Evolutionary conservation across 2,329 filamentous ascomycete genomes (phyloP).

Genomic region (Scedosporium apiospermum): DNA sequence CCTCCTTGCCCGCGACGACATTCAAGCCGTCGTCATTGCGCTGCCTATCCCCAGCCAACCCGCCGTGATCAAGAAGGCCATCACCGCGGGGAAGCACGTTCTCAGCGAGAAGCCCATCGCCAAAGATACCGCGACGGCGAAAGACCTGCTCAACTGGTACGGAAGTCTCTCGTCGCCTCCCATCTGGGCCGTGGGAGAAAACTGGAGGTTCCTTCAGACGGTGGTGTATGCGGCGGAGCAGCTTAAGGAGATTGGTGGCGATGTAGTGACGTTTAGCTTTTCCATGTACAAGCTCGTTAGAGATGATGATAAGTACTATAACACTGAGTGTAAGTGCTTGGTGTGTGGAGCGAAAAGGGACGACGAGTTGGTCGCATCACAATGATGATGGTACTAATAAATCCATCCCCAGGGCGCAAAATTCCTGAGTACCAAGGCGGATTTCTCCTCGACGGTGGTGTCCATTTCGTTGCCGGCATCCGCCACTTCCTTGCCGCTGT

Average conservation of each 20-base stretch:
- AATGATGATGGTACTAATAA: no score
- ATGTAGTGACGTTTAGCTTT: constrained; percentile 25
- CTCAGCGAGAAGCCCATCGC: constrained; percentile 62
- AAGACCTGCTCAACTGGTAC: constrained; percentile 28
- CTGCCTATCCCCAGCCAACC: constrained; percentile 56
- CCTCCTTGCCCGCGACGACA: constrained; percentile 43
- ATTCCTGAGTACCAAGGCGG: constrained; percentile 64
- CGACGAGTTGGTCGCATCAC: no score
- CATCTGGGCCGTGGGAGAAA: constrained; percentile 59
- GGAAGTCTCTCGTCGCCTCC: constrained; percentile 16
- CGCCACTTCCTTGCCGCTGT: constrained; percentile 44
- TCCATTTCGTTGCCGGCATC: constrained; percentile 59
- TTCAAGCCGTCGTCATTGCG: constrained; percentile 46
- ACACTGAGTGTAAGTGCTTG: constrained; percentile 30
- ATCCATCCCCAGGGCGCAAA: constrained; percentile 44
- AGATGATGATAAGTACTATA: constrained; percentile 34
- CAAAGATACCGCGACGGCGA: constrained; percentile 39
- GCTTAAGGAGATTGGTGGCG: constrained; percentile 8
- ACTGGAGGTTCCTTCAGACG: constrained; percentile 55
- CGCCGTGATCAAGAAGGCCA: constrained; percentile 44
- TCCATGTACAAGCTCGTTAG: constrained; percentile 33
- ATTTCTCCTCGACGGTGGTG: constrained; percentile 66
- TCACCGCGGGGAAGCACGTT: constrained; percentile 60
- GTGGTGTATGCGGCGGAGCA: constrained; percentile 36
- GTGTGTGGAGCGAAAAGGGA: no score